Conservation (phyloP, 169 alveolate species). For the Amoebophrya sp. region DNA sequence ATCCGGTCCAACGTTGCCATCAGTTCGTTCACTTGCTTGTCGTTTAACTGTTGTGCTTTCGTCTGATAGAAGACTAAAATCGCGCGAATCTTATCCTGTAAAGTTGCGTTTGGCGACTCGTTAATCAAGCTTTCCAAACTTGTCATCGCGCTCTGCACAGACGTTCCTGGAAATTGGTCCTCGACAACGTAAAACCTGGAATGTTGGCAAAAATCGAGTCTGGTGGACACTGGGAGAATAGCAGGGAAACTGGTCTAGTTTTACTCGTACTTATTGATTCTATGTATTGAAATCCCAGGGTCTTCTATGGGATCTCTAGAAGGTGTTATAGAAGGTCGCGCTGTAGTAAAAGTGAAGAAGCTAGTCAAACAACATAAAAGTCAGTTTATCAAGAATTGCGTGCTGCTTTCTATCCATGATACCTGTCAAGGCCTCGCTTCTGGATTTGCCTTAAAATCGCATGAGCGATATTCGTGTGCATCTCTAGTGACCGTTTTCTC, state of each 20-base stretch:
- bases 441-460: slow-evolving; percentile 47
- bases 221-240: too few species aligned
- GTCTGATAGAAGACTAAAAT: neutral
- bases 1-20: neutral
- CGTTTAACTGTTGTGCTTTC: neutral
- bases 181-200: slow-evolving; percentile 33
- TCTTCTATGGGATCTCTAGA: too few species aligned
- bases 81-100: neutral
- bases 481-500: slow-evolving; percentile 50
- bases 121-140: neutral
- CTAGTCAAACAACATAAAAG: too few species aligned
- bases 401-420: neutral
- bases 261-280: too few species aligned
- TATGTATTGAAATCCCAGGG: too few species aligned
- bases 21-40: neutral
- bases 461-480: slow-evolving; percentile 52
- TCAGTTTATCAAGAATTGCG: too few species aligned
- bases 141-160: neutral
- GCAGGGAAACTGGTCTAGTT: too few species aligned
- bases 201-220: neutral
- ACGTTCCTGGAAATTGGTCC: neutral
- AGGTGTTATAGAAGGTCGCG: too few species aligned
- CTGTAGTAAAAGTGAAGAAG: too few species aligned
- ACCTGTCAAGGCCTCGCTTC: slow-evolving; percentile 48
- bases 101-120: neutral